Evolutionary conservation across 345 rosid genomes (phyloP).

Genomic region (Dimocarpus longan): DNA sequence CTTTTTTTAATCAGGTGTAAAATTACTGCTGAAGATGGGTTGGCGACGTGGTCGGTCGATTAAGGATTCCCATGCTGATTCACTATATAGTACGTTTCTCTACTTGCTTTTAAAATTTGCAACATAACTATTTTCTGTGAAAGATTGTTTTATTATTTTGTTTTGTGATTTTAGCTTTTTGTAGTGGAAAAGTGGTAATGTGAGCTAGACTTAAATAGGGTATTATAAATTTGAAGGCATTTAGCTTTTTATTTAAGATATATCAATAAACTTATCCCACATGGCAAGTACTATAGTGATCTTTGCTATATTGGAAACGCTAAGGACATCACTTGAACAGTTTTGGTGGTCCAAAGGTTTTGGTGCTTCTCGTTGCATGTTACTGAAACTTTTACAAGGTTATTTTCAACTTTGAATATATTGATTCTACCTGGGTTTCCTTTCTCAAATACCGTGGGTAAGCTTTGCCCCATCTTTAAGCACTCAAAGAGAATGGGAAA

Average conservation of each 20-base stretch:
- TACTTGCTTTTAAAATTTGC: neutral
- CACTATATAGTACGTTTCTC: constrained; percentile 49
- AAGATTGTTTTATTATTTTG: neutral
- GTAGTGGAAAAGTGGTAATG: neutral
- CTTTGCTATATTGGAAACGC: neutral
- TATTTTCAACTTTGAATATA: neutral
- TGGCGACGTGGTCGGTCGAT: constrained; percentile 91
- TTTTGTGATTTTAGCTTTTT: neutral
- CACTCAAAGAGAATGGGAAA: neutral
- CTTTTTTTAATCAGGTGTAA: constrained; percentile 60
- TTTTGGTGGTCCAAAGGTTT: neutral
- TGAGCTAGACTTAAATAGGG: neutral
- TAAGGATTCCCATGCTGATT: constrained; percentile 64
- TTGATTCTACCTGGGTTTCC: constrained; percentile 2
- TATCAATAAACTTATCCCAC: neutral
- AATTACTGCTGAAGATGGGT: constrained; percentile 89
- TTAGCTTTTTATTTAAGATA: neutral
- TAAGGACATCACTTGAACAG: neutral
- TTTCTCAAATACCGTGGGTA: neutral
- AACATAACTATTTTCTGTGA: neutral
- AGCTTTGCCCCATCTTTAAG: neutral
- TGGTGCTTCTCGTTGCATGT: neutral
- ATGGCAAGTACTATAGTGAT: neutral
- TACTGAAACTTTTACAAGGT: neutral
- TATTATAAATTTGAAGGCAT: constrained; percentile 6